Base-by-base conservation (phyloP, 108 stramenopile genomes). In the Thalassiosira profunda region DNA sequence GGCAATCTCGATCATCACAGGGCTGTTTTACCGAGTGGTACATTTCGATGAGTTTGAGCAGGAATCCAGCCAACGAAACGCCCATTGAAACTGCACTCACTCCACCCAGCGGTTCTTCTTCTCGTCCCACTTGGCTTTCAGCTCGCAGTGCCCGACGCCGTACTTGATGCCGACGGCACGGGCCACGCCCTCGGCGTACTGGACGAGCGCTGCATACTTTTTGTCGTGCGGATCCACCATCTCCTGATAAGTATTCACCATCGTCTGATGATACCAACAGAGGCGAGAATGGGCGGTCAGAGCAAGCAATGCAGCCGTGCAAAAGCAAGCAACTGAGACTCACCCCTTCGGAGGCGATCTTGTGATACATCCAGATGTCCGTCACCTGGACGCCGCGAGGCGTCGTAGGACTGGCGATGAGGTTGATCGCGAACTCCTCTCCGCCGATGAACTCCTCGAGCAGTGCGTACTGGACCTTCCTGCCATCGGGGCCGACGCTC, bases 131-230 rank as follows among this genome's bases (percentile, higher is more conserved):
- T 56, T 45, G 8, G 79, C 74, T 48, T 84, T 84, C 10, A 84
- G 11, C 25, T 84, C 84, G 36, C 61, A 59, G 35, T 84, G 84
- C 10, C 63, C 84, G 55, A 81, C 55, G 23, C 84, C 84, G 21
- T 81, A 84, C 49, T 84, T 81, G 35, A 84, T 84, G 4, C 84
- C 84, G 35, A 84, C 84, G n/a, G 84, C 84, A 45, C 84, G 51
- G 30, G 69, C 67, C 7, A 84, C 72, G 15, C 84, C 84, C 55
- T 85, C 81, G 37, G 84, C 84, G 53, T 85, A 85, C 23, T 58
- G 49, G 10, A 82, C 77, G 11, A 85, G 58, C 12, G 56, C 44
- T 1, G 67, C 43, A 45, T 48, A 82, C 1, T 49, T 55, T 14
- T 46, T 55, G 14, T 62, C 47, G 31, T 81, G 72, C 29, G 84